Conservation (phyloP, 352 stramenopile species). For the Elongisporangium undulatum region DNA sequence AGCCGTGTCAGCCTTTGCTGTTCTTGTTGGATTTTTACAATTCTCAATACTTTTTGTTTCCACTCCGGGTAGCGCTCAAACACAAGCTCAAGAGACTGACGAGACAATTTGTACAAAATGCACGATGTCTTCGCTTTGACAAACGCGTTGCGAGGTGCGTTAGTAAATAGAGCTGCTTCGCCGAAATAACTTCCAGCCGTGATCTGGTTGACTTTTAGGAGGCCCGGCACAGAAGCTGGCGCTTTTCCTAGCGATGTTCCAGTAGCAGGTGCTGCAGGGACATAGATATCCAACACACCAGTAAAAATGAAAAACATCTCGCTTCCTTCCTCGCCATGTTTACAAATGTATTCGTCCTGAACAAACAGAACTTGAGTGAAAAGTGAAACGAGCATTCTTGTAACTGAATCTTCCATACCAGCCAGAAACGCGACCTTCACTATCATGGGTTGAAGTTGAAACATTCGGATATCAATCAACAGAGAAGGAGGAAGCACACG, state of each 20-base stretch:
- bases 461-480: slow-evolving; percentile 57
- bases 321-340: slow-evolving; percentile 46
- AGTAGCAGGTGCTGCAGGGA: slow-evolving; percentile 11
- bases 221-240: background rate
- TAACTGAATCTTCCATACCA: slow-evolving; percentile 46
- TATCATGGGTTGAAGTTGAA: slow-evolving; percentile 62
- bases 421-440: slow-evolving; percentile 66
- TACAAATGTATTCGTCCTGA: slow-evolving; percentile 54
- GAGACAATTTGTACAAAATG: slow-evolving; percentile 51
- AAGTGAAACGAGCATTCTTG: slow-evolving; percentile 47
- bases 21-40: slow-evolving; percentile 61
- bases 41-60: slow-evolving; percentile 59
- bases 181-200: slow-evolving; percentile 57
- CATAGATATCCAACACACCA: slow-evolving; percentile 47
- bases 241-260: background rate
- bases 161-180: slow-evolving; percentile 51
- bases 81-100: slow-evolving; percentile 49
- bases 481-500: slow-evolving; percentile 49
- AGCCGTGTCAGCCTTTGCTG: slow-evolving; percentile 46
- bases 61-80: slow-evolving; percentile 58
- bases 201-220: slow-evolving; percentile 58
- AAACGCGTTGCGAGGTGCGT: slow-evolving; percentile 45
- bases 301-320: slow-evolving; percentile 76
- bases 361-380: slow-evolving; percentile 55
- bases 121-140: slow-evolving; percentile 62